Conservation (phyloP, 192 early-diverging fungal genomes). For the Coemansia sp. region DNA sequence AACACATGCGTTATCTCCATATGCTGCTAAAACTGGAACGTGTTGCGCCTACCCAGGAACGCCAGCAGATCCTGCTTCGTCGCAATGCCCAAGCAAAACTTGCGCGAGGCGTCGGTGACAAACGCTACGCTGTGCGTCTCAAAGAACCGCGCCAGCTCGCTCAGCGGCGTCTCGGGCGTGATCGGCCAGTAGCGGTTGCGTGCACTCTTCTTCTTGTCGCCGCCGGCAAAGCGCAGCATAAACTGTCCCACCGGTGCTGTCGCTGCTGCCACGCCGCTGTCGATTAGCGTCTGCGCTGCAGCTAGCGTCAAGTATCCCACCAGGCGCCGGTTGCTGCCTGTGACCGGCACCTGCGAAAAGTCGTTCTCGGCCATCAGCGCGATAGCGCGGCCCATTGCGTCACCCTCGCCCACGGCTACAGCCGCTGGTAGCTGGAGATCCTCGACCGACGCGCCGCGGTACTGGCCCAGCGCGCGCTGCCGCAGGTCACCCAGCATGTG, state of each 20-base stretch:
- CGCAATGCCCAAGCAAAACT: constrained; percentile 76
- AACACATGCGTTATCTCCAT: too few relatives aligned
- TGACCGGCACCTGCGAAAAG: constrained; percentile 84
- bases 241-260: constrained; percentile 53
- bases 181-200: constrained; percentile 64
- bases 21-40: constrained; percentile 3
- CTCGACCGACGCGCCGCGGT: constrained; percentile 76
- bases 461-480: constrained; percentile 60
- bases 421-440: constrained; percentile 81
- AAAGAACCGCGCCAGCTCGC: constrained; percentile 78
- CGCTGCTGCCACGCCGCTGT: constrained; percentile 49
- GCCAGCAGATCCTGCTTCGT: constrained; percentile 74
- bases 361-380: constrained; percentile 77
- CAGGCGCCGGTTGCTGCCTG: constrained; percentile 61
- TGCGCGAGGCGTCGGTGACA: constrained; percentile 73
- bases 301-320: constrained; percentile 74
- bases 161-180: constrained; percentile 73
- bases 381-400: constrained; percentile 59
- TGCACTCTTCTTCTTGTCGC: not conserved
- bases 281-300: constrained; percentile 56
- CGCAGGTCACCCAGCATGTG: constrained; percentile 55
- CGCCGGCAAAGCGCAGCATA: constrained; percentile 61
- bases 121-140: constrained; percentile 78
- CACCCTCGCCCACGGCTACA: constrained; percentile 59
- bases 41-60: constrained; percentile 61